These are phyloP conservation scores for Heterobasidion annosum DNA, from an alignment of 1,284 basidiomycete species.

Conservation along the genomic window DNA sequence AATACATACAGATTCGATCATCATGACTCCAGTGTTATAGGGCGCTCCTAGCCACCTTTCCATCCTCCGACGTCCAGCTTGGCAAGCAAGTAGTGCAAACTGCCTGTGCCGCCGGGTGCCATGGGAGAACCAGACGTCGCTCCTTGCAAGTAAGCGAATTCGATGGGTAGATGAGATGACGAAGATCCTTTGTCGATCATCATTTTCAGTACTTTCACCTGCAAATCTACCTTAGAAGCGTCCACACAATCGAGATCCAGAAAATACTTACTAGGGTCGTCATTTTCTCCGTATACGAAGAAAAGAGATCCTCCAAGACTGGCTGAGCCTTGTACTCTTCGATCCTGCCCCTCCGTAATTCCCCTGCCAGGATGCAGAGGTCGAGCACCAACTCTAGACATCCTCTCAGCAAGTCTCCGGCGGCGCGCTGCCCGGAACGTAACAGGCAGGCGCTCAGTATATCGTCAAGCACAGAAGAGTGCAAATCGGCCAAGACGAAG, in stretches of 20 bases:
- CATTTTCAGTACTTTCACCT: conserved; percentile 24
- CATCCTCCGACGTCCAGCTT: conserved; percentile 7
- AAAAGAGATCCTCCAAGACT: conserved; percentile 42
- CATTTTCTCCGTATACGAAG: conserved; percentile 43
- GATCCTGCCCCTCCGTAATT: conserved; percentile 41
- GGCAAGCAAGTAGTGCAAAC: conserved; percentile 16
- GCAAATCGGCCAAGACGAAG: conserved; percentile 62
- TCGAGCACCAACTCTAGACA: conserved; percentile 64
- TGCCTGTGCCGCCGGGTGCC: conserved; percentile 19
- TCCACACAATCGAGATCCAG: not conserved
- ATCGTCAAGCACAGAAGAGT: conserved; percentile 66
- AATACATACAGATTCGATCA: not conserved
- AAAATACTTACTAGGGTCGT: conserved; percentile 41
- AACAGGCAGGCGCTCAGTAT: conserved; percentile 76
- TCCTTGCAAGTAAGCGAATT: conserved; percentile 17
- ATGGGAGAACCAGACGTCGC: conserved; percentile 11
- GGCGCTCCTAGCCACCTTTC: not conserved
- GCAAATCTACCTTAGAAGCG: not conserved
- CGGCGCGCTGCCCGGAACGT: conserved; percentile 58
- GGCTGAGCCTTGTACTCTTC: conserved; percentile 54
- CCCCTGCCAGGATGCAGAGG: conserved; percentile 59
- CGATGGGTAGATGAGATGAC: conserved; percentile 16
- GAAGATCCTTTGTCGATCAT: conserved; percentile 21
- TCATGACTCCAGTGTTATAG: too few species aligned
- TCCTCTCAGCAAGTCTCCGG: conserved; percentile 57